A percentile compares a stretch with the other conserved stretches of the same genome.
These are phyloP conservation scores for Podospora appendiculata DNA, from an alignment of 495 filamentous ascomycete species.

Conservation along the genomic window DNA sequence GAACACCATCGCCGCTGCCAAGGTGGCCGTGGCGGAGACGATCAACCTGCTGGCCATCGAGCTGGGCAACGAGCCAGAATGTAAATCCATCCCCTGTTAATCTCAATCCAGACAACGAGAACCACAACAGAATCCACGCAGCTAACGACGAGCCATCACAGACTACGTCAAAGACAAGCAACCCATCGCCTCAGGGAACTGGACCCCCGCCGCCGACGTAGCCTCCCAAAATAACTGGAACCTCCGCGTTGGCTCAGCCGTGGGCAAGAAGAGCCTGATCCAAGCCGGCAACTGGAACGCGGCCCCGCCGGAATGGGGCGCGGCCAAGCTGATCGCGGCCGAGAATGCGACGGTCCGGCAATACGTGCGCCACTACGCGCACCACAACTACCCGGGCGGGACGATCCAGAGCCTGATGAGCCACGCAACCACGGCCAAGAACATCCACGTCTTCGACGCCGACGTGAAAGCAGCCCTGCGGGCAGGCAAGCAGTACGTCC, in stretches of 20 bases:
- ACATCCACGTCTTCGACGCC: conserved; percentile 40
- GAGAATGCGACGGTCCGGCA: conserved; percentile 40
- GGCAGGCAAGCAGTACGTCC: conserved; percentile 43
- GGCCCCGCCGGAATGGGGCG: conserved; percentile 43
- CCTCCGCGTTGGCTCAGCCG: conserved; percentile 40
- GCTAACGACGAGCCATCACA: conserved; percentile 7
- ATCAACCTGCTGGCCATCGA: conserved; percentile 50
- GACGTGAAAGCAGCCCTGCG: conserved; percentile 41
- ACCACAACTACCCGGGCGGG: conserved; percentile 55
- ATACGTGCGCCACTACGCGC: conserved; percentile 47
- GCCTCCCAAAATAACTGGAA: conserved; percentile 49
- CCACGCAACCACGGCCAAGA: conserved; percentile 31
- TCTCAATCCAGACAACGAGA: too few species aligned
- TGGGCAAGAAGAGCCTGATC: conserved; percentile 38
- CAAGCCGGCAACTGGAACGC: conserved; percentile 54
- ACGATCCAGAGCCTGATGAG: conserved; percentile 42
- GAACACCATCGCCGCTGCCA: conserved; percentile 50
- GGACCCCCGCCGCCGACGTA: conserved; percentile 46
- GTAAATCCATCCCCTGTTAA: conserved; percentile 21
- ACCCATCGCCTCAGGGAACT: conserved; percentile 46
- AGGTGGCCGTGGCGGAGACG: conserved; percentile 35
- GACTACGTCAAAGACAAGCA: conserved; percentile 36
- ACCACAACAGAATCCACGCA: too few species aligned
- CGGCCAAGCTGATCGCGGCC: conserved; percentile 38
- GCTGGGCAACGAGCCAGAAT: conserved; percentile 55